Percentiles rank a stretch among this genome's conserved stretches.
Conservation (phyloP, 2,329 filamentous ascomycete species). For the Elsinoe ampelina region DNA sequence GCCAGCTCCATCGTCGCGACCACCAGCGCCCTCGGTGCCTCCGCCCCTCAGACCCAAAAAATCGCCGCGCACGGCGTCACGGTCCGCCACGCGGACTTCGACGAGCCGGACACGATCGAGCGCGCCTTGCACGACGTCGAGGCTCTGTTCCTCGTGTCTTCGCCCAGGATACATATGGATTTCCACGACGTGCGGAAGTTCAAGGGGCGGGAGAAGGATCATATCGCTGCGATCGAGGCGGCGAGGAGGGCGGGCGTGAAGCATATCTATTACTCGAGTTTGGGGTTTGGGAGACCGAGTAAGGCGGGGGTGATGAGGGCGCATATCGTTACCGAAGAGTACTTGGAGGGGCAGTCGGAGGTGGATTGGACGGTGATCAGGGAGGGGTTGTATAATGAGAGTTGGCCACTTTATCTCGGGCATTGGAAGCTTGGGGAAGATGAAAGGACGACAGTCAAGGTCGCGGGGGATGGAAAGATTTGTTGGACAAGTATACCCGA, state of each 20-base stretch:
- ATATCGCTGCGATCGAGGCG: slow-evolving; percentile 35
- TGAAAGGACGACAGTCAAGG: slow-evolving; percentile 26
- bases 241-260: slow-evolving; percentile 33
- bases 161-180: slow-evolving; percentile 36
- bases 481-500: slow-evolving; percentile 38
- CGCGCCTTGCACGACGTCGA: slow-evolving; percentile 30
- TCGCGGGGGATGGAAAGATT: slow-evolving; percentile 35
- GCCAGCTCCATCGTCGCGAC: slow-evolving; percentile 30
- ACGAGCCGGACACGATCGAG: slow-evolving; percentile 27
- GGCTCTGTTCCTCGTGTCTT: slow-evolving; percentile 39
- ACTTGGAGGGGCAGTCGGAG: slow-evolving; percentile 26
- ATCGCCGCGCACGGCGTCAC: slow-evolving; percentile 21
- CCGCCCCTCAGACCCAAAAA: slow-evolving; percentile 16
- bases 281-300: slow-evolving; percentile 34
- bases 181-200: slow-evolving; percentile 34
- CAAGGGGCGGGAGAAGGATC: slow-evolving; percentile 36
- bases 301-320: slow-evolving; percentile 38
- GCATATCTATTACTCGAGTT: slow-evolving; percentile 39
- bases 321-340: slow-evolving; percentile 37
- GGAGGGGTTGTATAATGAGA: slow-evolving; percentile 39
- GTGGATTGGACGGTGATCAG: slow-evolving; percentile 31
- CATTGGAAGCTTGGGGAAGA: slow-evolving; percentile 33
- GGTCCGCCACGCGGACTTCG: slow-evolving; percentile 33
- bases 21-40: slow-evolving; percentile 25
- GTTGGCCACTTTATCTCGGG: slow-evolving; percentile 40